Evolutionary conservation across 1,139 yeast species (phyloP).

Genomic region (Suhomyces anneliseae): DNA sequence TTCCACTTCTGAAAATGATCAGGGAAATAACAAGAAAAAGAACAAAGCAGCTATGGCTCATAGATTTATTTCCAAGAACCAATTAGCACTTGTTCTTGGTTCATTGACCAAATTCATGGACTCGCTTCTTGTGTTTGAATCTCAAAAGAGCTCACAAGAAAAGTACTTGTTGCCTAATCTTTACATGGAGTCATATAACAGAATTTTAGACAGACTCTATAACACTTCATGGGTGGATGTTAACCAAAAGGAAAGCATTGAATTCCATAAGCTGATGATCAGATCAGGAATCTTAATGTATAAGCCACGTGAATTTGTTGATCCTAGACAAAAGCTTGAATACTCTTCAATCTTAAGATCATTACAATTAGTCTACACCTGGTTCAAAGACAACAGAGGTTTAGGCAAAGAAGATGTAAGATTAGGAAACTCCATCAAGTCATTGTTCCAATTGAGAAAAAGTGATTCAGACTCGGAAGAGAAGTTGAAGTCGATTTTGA

Average conservation of each 20-base stretch:
- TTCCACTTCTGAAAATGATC: not conserved
- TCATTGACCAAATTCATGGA: conserved; percentile 23
- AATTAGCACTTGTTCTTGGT: conserved; percentile 19
- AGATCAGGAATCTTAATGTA: conserved; percentile 34
- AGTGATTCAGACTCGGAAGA: conserved; percentile 15
- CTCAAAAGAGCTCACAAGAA: conserved; percentile 13
- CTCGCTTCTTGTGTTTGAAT: conserved; percentile 21
- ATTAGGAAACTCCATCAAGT: conserved; percentile 21
- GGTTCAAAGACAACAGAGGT: conserved; percentile 17
- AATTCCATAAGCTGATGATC: conserved; percentile 28
- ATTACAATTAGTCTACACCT: conserved; percentile 21
- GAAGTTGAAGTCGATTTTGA: conserved; percentile 9
- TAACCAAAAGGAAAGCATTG: conserved; percentile 14
- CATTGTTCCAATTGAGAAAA: conserved; percentile 18
- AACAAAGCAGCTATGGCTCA: conserved; percentile 19
- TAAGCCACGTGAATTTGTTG: conserved; percentile 25
- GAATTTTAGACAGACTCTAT: conserved; percentile 25
- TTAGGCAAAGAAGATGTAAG: conserved; percentile 19
- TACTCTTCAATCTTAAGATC: conserved; percentile 24
- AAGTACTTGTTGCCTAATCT: conserved; percentile 21
- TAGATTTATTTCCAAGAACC: conserved; percentile 25
- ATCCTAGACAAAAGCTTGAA: conserved; percentile 19
- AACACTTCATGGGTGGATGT: conserved; percentile 28
- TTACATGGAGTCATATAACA: conserved; percentile 27
- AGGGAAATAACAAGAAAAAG: conserved; percentile 6